phyloP scores from a whole-genome alignment of 2,329 filamentous ascomycete genomes.

The Leptographium lundbergii region DNA sequence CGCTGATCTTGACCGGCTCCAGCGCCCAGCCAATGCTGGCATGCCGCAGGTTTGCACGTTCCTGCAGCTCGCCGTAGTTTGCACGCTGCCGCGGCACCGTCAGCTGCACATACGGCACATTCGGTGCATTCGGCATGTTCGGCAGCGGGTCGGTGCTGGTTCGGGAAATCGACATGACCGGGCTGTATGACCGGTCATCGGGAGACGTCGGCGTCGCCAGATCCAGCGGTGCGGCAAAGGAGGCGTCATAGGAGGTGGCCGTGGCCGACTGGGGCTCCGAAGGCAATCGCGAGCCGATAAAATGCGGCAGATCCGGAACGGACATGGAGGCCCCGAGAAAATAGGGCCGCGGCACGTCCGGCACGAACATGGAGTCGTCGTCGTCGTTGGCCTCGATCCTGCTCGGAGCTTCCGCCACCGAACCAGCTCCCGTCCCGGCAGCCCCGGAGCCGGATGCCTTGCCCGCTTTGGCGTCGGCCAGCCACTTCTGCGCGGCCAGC shows the following conservation, averaged over 20 bases:
- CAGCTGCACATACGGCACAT: not conserved
- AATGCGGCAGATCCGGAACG: not conserved
- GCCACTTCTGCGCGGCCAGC: slow-evolving; percentile 38
- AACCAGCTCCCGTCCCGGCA: not conserved
- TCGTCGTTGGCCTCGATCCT: no score
- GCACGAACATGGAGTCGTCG: not conserved
- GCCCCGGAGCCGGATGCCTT: slow-evolving; percentile 8
- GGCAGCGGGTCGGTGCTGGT: not conserved
- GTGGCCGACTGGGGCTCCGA: not conserved
- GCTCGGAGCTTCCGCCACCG: no score
- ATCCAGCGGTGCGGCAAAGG: no score
- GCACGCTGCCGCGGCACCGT: slow-evolving; percentile 4
- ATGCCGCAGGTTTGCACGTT: slow-evolving; percentile 16
- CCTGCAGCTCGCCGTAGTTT: slow-evolving; percentile 9
- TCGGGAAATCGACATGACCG: not conserved
- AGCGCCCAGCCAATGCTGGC: slow-evolving; percentile 22
- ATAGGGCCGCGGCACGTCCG: not conserved
- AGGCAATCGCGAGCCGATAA: not conserved
- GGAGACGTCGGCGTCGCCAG: no score
- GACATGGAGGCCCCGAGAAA: slow-evolving; percentile 12
- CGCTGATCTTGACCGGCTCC: slow-evolving; percentile 18
- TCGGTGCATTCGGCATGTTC: no score
- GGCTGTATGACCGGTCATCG: not conserved
- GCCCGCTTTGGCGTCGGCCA: slow-evolving; percentile 6
- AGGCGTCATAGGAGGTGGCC: not conserved